These are phyloP conservation scores for Physcomitrellopsis africana DNA, from an alignment of 225 moss, liverwort and hornwort species.

Conservation along the genomic window DNA sequence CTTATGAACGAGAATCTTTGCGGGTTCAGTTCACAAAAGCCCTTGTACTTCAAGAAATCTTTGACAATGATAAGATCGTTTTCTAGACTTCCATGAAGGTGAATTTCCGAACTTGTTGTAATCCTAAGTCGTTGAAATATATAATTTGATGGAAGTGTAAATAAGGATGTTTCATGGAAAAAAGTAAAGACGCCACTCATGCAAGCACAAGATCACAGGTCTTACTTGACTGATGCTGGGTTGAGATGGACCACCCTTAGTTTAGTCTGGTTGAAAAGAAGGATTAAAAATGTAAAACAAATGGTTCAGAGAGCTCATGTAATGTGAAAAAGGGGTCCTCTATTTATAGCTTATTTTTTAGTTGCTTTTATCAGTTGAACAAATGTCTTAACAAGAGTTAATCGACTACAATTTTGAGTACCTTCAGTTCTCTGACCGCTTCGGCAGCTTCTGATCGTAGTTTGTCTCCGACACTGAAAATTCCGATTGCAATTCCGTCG, in stretches of 20 bases:
- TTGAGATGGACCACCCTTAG: no score
- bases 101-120: background rate
- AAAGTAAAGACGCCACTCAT: no score
- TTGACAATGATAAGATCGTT: background rate
- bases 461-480: slow-evolving; percentile 84
- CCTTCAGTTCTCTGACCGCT: slow-evolving; percentile 77
- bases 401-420: slow-evolving; percentile 25
- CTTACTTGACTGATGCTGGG: background rate
- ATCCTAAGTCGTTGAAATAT: background rate
- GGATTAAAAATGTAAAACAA: no score
- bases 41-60: background rate
- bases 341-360: background rate
- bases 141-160: background rate
- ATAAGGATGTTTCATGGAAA: background rate
- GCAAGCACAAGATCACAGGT: background rate
- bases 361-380: background rate
- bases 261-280: no score
- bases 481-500: slow-evolving; percentile 63
- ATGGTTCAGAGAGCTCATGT: no score
- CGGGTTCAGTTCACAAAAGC: background rate
- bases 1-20: background rate
- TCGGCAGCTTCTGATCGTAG: slow-evolving; percentile 78
- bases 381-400: background rate
- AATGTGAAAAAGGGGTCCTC: no score
- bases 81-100: background rate